Base-by-base conservation (phyloP, 1,284 basidiomycete species). In the Afroboletus lepidellus region DNA sequence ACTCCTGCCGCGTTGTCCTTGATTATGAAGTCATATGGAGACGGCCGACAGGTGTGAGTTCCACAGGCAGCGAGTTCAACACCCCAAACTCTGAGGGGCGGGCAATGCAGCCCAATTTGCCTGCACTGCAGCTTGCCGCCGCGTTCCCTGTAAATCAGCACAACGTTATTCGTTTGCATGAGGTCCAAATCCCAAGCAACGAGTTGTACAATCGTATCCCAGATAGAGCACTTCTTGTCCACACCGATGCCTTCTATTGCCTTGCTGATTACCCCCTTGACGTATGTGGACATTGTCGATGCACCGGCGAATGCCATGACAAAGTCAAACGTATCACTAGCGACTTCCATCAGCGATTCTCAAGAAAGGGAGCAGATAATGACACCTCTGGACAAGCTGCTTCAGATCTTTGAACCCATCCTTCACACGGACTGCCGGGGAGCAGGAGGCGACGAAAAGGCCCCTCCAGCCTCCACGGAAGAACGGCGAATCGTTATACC, bases 221-320 rank as follows among this genome's bases (percentile, higher is more conserved):
- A n/a, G n/a, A n/a, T n/a, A n/a, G n/a, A n/a, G n/a, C n/a, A n/a
- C 29, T 12, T 45, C 12, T 53, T 53, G 24, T 53, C 41, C 2
- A 53, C 37, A 2, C 41, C 34, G 5, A 53, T 39, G 2, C 5
- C n/a, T 11, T 50, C 41, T 18, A 53, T 45, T 8, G 24, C 29
- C 12, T 21, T 13, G 15, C 30, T 41, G 24, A 53, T 24, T 4
- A 30, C 23, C 3, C 4, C 7, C 12, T 16, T 45, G 9, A 53
- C 13, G 21, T 34, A 30, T 5, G 7, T 15, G 1, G 48, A 39
- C 8, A 46, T 27, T 2, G 48, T 45, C 1, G 32, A 45, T 0
- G 24, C 33, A 2, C 37, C 42, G 7, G 6, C 29, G 29, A 53
- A 53, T 8, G 41, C 47, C 18, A 53, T 6, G 3, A 50, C 41